Evolutionary conservation across 768 basidiomycete genomes (phyloP), one percentile per base, ranked within the genome.

Genomic region (Agaricus blazei): DNA sequence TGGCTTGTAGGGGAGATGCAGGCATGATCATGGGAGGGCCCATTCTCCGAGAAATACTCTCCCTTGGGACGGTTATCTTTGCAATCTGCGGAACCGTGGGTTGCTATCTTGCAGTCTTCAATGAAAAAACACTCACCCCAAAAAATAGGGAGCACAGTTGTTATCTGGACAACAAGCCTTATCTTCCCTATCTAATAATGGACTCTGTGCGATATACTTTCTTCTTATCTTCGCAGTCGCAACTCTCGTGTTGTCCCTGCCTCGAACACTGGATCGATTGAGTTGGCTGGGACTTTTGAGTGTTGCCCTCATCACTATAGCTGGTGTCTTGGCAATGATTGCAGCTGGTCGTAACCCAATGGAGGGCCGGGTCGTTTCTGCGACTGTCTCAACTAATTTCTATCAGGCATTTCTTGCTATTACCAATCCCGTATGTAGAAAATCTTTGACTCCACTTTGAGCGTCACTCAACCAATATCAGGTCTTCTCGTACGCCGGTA

Each of bases 161-260:
- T 64, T 80, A 2, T 78, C 79, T 7, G 80, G 81, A 4, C 80
- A 82, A 59, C 77, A 76, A 62, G 80, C 80, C 12, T 64, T 82
- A 42, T 72, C 77, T 1, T 67, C 68, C 2, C 68, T 82, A 9
- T 81, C 78, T 3, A 66, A 80, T 62, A 67, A 78, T 23, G 73
- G 77, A 3, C 62, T 82, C 5, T 82, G 81, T 55, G 64, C 74
- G 12, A 73, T 76, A 40, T 69, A 71, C 28, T 66, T 79, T 4
- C 69, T 77, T 12, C 62, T 75, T 5, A 80, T 83, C 23, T 79
- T 81, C 60, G 64, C 77, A 5, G 65, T 63, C 14, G 72, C 73
- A 0, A 74, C 73, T 4, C 68, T 80, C 38, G 14, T 76, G 9
- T 52, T 78, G 31, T 67, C 77, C 8, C 65, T 81, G 5, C 79